Evolutionary conservation across 2,329 filamentous ascomycete genomes (phyloP), one percentile per base, ranked within the genome.

Genomic region (Diaporthe capsici): DNA sequence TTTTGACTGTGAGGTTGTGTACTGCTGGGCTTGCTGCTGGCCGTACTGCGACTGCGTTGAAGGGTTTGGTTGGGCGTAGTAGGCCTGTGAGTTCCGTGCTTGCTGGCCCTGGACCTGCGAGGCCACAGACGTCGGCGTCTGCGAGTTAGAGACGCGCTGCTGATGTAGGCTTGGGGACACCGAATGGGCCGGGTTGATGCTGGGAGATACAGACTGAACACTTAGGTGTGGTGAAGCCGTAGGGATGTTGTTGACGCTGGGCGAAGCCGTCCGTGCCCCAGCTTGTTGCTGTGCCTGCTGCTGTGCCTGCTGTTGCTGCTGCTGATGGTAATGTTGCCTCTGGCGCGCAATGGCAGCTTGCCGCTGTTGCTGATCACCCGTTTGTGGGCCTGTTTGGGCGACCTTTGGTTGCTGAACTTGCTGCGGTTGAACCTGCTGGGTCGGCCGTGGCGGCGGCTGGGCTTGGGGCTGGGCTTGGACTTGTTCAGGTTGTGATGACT

Each of bases 291-390:
- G 71, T 34, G 71, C 61, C 49, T 80, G 65, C n/a, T 70, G 65
- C 49, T 55, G 49, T 20, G 70, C 57, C 49, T 80, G 65, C 15
- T 70, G 65, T 8, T 73, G 76, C 22, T 77, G 77, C 31, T 78
- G 76, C 58, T 77, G 77, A 53, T 77, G 74, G 28, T 74, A 77
- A 25, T 80, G 78, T 25, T 79, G 78, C 34, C 76, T 78, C 25
- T 75, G 77, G 2, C 77, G 76, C 31, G 76, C 63, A 37, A 78
- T 42, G 10, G 70, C 70, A 39, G 71, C 71, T 47, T 65, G 58
- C 22, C 71, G 60, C 58, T 75, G 72, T 61, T 75, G 76, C 44
- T 76, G 75, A 22, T 75, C 65, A 6, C 73, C 72, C 37, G 78
- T 77, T 13, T 78, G 78, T 39, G 80, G 80, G 31, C 76, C 73